Evolutionary conservation across 345 rosid species (phyloP).

Genomic region (Moricandia arvensis): DNA sequence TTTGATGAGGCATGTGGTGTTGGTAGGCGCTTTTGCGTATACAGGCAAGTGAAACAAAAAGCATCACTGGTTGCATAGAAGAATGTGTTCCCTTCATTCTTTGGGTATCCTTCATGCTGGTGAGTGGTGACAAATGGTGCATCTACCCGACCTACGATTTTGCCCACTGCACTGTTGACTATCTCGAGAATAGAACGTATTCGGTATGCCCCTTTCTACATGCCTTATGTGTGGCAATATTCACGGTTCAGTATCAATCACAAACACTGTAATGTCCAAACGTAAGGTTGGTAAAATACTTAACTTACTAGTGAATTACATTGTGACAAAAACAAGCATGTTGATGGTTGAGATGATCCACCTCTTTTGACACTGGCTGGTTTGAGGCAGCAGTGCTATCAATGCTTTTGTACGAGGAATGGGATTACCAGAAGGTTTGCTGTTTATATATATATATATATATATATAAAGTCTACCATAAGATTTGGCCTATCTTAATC

Average conservation of each 20-base stretch:
- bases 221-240: conserved; percentile 96
- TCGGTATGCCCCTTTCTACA: too few species aligned
- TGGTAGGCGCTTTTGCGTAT: conserved; percentile 44
- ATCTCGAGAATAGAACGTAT: too few species aligned
- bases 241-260: conserved; percentile 80
- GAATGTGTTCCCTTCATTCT: not conserved
- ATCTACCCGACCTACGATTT: conserved; percentile 47
- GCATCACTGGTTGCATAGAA: not conserved
- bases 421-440: conserved; percentile 92
- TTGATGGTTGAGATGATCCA: conserved; percentile 99
- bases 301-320: conserved; percentile 42
- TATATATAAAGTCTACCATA: not conserved
- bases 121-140: conserved; percentile 97
- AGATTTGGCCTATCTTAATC: not conserved
- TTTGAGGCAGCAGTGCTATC: conserved; percentile 73
- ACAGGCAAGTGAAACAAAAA: conserved; percentile 51
- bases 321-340: conserved; percentile 77
- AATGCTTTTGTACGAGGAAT: conserved; percentile 88
- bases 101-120: conserved; percentile 78
- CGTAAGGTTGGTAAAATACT: conserved; percentile 58
- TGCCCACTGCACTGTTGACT: conserved; percentile 90
- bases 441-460: not conserved
- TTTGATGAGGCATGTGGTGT: conserved; percentile 90
- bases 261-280: conserved; percentile 95
- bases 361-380: conserved; percentile 97